Percentiles rank a stretch among this genome's conserved stretches.
Evolutionary conservation across 805 yeast genomes (phyloP).

Genomic region (Yueomyces sinensis): DNA sequence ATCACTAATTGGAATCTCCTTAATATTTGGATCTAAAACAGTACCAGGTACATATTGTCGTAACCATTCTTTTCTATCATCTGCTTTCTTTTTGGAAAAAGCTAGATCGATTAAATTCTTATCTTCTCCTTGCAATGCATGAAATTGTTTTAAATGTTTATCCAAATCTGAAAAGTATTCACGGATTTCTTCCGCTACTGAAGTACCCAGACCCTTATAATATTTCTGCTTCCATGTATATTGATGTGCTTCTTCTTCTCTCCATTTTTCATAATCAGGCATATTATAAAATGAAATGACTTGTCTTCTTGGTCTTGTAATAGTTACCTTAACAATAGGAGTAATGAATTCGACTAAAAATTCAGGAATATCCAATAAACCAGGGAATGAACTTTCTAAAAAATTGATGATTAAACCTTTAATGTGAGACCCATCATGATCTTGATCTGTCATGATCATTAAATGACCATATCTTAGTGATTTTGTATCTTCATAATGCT

Average conservation of each 20-base stretch:
- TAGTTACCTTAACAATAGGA: slow-evolving; percentile 85
- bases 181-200: slow-evolving; percentile 67
- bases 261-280: slow-evolving; percentile 94
- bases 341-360: slow-evolving; percentile 89
- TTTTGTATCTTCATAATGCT: slow-evolving; percentile 57
- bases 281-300: slow-evolving; percentile 74
- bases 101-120: slow-evolving; percentile 75
- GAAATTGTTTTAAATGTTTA: slow-evolving; percentile 75
- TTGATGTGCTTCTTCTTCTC: slow-evolving; percentile 62
- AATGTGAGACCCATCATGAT: slow-evolving; percentile 97
- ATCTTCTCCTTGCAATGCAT: slow-evolving; percentile 68
- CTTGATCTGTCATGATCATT: slow-evolving; percentile 99
- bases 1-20: slow-evolving; percentile 77
- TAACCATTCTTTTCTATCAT: slow-evolving; percentile 94
- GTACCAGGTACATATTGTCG: slow-evolving; percentile 88
- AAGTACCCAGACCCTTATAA: slow-evolving; percentile 98
- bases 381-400: slow-evolving; percentile 88
- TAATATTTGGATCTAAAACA: slow-evolving; percentile 64
- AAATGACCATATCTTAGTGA: slow-evolving; percentile 87
- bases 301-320: slow-evolving; percentile 46
- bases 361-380: slow-evolving; percentile 79
- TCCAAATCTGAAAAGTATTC: slow-evolving; percentile 81
- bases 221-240: slow-evolving; percentile 87
- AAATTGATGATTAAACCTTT: slow-evolving; percentile 92
- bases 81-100: slow-evolving; percentile 88